Evolutionary conservation across 306 rosid genomes (phyloP), one percentile per base, ranked within the genome.

Genomic region (Datisca glomerata): DNA sequence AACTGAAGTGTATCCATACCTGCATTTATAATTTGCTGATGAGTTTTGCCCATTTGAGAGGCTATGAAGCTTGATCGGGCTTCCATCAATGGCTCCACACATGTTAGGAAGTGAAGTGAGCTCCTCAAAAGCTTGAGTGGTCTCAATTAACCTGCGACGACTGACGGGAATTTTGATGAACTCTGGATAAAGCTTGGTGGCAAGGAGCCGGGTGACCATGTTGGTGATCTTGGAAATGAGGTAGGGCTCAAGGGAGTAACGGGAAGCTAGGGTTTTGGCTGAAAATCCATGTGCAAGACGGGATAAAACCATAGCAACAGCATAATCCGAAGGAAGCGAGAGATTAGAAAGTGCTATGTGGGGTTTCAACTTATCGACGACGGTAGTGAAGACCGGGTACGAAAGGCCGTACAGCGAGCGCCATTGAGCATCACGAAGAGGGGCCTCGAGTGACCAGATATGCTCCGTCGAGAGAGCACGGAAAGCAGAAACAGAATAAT

Each of bases 361-460:
- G 51, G 98, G 86, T 24, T 78, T 80, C 35, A 89, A 93, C 51
- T 89, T 89, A 4, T 89, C 93, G 1, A 89, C 95, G 35, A 80
- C 85, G 19, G 91, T 80, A 29, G 93, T 83, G 71, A 89, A 89
- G 8, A 89, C 95, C 0, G 86, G 97, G 56, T 83, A 71, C 10
- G 93, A 83, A 20, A 89, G 68, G 37, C 97, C 97, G 61, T 83
- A 89, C 1, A 89, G 79, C 10, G 94, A 76, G 2, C 97, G 78
- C 94, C 94, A 89, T 12, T 72, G 95, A 11, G 95, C 86, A 25
- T 89, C 95, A 6, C 97, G 91, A 51, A 83, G 83, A 1, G 86
- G 93, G 51, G 95, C 76, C 29, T 87, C 89, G 0, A 87, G 83
- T 59, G 97, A 83, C 97, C 95, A 89, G 64, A 83, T 89, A 78